Evolutionary conservation across 352 stramenopile genomes (phyloP), one percentile per base, ranked within the genome.

Genomic region (Globisporangium parvum): DNA sequence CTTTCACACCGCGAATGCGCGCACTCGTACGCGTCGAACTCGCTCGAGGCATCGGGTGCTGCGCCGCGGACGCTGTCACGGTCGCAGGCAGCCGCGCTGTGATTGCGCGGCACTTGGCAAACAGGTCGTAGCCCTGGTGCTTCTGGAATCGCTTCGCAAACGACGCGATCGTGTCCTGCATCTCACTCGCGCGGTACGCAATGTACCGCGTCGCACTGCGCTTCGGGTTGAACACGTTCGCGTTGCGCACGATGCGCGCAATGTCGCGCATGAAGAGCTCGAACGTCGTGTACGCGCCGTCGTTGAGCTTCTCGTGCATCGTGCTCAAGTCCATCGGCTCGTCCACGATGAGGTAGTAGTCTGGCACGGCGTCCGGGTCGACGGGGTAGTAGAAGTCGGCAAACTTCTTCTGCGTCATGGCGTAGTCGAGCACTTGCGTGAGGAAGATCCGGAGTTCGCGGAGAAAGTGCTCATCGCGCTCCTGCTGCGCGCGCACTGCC

Each of bases 311-410:
- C 47, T 90, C 81, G 6, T 81, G 85, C 76, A 97, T 97, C 18
- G 72, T 87, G 42, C 73, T 87, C 44, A 97, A 57, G 60, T 94
- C 85, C 85, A 97, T 97, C 15, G 88, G 88, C 5, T 72, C 49
- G 54, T 85, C 82, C 50, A 97, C 87, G 55, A 97, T 91, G 45
- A 91, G 45, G 52, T 96, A 93, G 60, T 97, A 97, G 41, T 95
- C 87, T 3, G 87, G 87, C 5, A 96, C 88, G 21, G 73, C 78
- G 26, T 80, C 67, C 14, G 69, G 66, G 41, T 96, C 82, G 47
- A 96, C 85, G 0, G 84, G 81, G 21, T 69, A 69, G 48, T 84
- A 71, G 49, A 95, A 95, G 18, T 78, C 79, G 1, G 67, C 64
- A 65, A 90, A 93, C 11, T 62, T 41, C 47, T 76, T 84, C 54